Conservation (phyloP, 129 eudicot genomes). For the Glebionis coronaria region DNA sequence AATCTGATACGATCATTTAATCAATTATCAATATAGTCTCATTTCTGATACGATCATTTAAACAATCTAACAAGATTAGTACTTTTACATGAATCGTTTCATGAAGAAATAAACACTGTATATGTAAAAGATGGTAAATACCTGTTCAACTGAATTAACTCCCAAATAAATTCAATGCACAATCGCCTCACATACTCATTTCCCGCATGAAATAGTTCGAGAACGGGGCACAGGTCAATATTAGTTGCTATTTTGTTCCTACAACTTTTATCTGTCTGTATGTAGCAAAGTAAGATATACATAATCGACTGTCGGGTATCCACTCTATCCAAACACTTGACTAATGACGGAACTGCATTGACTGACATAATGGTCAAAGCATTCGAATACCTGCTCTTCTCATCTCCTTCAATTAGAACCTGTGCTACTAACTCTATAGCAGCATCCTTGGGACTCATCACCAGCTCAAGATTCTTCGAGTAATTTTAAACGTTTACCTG, state of each 20-base stretch:
- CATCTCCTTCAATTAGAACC: constrained; percentile 62
- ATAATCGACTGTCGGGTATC: constrained; percentile 54
- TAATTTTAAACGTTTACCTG: too few relatives aligned
- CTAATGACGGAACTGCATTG: constrained; percentile 54
- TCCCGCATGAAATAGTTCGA: constrained; percentile 81
- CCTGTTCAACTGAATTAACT: constrained; percentile 72
- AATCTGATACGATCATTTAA: too few relatives aligned
- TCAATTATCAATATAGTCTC: too few relatives aligned
- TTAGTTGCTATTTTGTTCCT: constrained; percentile 56
- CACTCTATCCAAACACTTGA: constrained; percentile 48
- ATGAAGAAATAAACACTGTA: too few relatives aligned
- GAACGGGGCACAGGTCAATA: constrained; percentile 63
- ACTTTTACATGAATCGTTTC: background rate
- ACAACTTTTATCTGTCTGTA: constrained; percentile 52
- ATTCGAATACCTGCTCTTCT: constrained; percentile 39
- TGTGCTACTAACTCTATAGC: constrained; percentile 61
- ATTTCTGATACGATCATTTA: too few relatives aligned
- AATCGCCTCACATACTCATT: constrained; percentile 53
- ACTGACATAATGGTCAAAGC: constrained; percentile 46
- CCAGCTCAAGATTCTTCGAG: constrained; percentile 40
- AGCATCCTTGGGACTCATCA: constrained; percentile 71
- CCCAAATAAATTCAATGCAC: constrained; percentile 71
- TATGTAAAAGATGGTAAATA: constrained; percentile 17
- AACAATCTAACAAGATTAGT: constrained; percentile 1
- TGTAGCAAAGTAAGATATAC: constrained; percentile 57